Evolutionary conservation across 2,329 filamentous ascomycete genomes (phyloP), one percentile per base, ranked within the genome.

Genomic region (Aspergillus sp.): DNA sequence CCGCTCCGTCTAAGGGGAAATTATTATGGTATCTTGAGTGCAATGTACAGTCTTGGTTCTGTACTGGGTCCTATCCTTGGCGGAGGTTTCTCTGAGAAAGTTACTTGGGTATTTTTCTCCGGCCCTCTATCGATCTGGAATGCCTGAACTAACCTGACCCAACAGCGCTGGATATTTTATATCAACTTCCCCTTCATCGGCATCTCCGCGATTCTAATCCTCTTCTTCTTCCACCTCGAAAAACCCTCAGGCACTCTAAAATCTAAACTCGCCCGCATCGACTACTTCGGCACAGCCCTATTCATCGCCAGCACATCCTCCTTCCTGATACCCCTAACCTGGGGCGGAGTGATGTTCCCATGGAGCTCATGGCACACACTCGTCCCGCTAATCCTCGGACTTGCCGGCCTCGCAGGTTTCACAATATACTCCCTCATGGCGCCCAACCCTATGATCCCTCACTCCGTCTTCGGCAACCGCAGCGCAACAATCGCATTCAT

Each of bases 31-130:
- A 56, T 67, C 7, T 27, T 73, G 1, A 57, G 64, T 23, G 58
- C 56, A 11, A 58, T 64, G 21, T 64, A 61, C 43, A 58, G 59
- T 17, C 40, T 84, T 6, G 80, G 80, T 0, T 65, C 80, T 14
- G 73, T 79, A 0, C 50, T 73, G 0, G 83, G 82, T 0, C 82
- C 82, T 0, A 64, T 84, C 11, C 51, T 74, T 2, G 70, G 69
- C 2, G 76, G 69, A 4, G 58, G 59, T 1, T 60, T 71, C 51
- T 61, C 62, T 2, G 53, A 68, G 21, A 60, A 65, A 0, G 49
- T 55, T 19, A 59, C 61, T 5, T 70, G 68, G 68, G 58, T 60
- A 52, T 21, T n/a, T 3, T 6, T 23, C 27, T 24, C 7, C 21
- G 9, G 17, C 17, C 7, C 21, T 11, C 8, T 24, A 31, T 17